Conservation (phyloP, 1,139 yeast genomes). For the Kazachstania sp. region DNA sequence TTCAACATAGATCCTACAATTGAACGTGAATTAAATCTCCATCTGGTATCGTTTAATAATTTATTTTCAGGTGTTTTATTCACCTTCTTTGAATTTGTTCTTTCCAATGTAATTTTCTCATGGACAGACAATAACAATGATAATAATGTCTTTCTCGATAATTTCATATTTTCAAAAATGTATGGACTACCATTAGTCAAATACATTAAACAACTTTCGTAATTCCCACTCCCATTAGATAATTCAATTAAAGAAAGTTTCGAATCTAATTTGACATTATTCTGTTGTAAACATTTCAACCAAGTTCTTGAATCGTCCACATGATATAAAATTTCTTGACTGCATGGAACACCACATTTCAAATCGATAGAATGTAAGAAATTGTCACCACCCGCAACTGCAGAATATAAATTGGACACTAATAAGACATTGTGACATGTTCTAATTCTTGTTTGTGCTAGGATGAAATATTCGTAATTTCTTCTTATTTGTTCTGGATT, state of each 20-base stretch:
- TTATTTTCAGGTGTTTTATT: not conserved
- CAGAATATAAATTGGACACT: slow-evolving; percentile 61
- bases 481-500: slow-evolving; percentile 37
- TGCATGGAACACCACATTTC: slow-evolving; percentile 64
- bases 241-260: slow-evolving; percentile 45
- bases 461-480: slow-evolving; percentile 66
- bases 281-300: slow-evolving; percentile 36
- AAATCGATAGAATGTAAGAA: slow-evolving; percentile 50
- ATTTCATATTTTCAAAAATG: slow-evolving; percentile 31
- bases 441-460: slow-evolving; percentile 77
- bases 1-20: slow-evolving; percentile 45
- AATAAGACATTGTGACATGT: slow-evolving; percentile 74
- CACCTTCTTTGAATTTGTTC: slow-evolving; percentile 25
- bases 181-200: slow-evolving; percentile 39
- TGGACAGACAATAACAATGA: slow-evolving; percentile 65
- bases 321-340: slow-evolving; percentile 60
- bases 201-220: slow-evolving; percentile 42
- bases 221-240: slow-evolving; percentile 49
- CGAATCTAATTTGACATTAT: slow-evolving; percentile 36
- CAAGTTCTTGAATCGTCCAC: slow-evolving; percentile 52
- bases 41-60: slow-evolving; percentile 35
- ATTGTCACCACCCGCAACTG: slow-evolving; percentile 56
- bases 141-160: slow-evolving; percentile 51
- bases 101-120: slow-evolving; percentile 53
- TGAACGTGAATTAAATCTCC: slow-evolving; percentile 58